A percentile compares a stretch with the other conserved stretches of the same genome.
phyloP scores from a whole-genome alignment of 768 basidiomycete genomes.

The Mrakia gelida region DNA sequence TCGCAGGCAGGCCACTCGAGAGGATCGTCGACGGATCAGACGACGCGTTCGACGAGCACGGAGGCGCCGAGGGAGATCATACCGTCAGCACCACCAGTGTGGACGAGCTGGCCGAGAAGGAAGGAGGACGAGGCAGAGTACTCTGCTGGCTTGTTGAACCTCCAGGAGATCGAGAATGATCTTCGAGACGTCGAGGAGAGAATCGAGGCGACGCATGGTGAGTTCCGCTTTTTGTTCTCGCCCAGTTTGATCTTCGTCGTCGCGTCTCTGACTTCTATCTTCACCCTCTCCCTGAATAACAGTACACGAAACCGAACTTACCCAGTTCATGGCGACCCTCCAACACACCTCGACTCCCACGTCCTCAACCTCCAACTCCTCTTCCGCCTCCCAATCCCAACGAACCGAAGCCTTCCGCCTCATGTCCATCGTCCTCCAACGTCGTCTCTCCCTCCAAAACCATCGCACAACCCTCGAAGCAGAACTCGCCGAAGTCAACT shows the following conservation, averaged over 20 bases:
- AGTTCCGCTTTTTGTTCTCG: background rate
- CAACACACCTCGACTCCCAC: background rate
- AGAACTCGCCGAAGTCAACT: background rate
- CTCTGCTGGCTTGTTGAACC: background rate
- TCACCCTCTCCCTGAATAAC: background rate
- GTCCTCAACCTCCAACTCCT: background rate
- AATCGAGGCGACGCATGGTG: background rate
- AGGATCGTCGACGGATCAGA: background rate
- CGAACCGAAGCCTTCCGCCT: conserved; percentile 23
- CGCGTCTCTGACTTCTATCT: background rate
- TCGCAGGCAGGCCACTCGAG: background rate
- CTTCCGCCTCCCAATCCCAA: background rate
- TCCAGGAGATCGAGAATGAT: conserved; percentile 18
- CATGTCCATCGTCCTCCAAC: conserved; percentile 19
- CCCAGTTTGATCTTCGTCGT: background rate
- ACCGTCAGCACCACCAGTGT: background rate
- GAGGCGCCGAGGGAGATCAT: background rate
- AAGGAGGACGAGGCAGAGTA: conserved; percentile 24
- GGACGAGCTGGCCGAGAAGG: background rate
- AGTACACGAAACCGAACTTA: conserved; percentile 5
- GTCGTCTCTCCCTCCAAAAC: background rate
- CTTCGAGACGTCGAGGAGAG: background rate
- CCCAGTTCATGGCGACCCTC: background rate
- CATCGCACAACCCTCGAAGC: background rate
- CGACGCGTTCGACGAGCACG: no score